A percentile compares a stretch with the other conserved stretches of the same genome.
phyloP scores from a whole-genome alignment of 2,329 filamentous ascomycete species.

The Monilinia aucupariae region DNA sequence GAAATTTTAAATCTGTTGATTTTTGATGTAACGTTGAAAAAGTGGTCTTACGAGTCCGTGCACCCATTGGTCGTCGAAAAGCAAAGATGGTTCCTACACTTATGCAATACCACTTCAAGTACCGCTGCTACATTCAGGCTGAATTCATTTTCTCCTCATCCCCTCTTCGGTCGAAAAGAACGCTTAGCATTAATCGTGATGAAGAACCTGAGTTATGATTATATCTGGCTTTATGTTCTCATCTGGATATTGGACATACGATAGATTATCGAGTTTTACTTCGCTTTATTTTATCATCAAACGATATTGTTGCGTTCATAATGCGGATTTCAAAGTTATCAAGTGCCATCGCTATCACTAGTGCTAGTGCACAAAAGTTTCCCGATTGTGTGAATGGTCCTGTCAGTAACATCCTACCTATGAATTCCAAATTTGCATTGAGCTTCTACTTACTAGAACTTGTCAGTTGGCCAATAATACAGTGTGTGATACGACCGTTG shows the following conservation, averaged over 20 bases:
- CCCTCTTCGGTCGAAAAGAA: background rate
- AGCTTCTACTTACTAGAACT: constrained; percentile 28
- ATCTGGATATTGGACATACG: background rate
- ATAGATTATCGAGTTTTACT: background rate
- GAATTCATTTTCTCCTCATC: background rate
- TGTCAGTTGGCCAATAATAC: constrained; percentile 36
- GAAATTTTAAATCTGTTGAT: too few species aligned
- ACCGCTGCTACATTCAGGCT: background rate
- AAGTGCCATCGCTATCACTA: background rate
- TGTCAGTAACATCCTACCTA: constrained; percentile 5
- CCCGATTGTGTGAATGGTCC: constrained; percentile 49
- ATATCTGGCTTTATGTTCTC: background rate
- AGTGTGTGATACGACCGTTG: constrained; percentile 21
- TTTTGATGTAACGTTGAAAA: too few species aligned
- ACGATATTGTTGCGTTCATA: background rate
- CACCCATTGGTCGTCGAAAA: too few species aligned
- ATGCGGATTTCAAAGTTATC: background rate
- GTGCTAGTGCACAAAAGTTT: constrained; percentile 32
- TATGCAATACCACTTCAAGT: background rate
- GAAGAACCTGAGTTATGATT: background rate
- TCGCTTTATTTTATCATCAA: background rate
- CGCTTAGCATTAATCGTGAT: background rate
- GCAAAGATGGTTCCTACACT: background rate
- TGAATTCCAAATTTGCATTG: background rate
- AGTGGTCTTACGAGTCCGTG: too few species aligned